These are phyloP conservation scores for Diophrys sp. DNA, from an alignment of 73 alveolate genomes.

Conservation along the genomic window DNA sequence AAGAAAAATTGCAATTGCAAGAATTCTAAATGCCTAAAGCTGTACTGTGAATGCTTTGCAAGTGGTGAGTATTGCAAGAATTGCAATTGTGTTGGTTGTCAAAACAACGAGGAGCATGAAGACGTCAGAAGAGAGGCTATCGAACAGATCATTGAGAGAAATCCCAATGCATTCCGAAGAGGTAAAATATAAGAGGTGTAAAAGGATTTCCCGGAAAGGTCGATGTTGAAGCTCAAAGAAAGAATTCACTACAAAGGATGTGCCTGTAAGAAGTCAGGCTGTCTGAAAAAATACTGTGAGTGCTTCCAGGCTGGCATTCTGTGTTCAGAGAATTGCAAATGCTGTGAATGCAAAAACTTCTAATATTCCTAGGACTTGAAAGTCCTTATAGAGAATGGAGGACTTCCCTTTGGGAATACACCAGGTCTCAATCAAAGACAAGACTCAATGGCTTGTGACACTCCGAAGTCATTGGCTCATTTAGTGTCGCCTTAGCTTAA, in stretches of 20 bases:
- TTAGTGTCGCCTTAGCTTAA: background rate
- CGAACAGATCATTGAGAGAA: slow-evolving; percentile 83
- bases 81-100: slow-evolving; percentile 93
- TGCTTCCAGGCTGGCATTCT: slow-evolving; percentile 73
- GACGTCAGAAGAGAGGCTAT: slow-evolving; percentile 74
- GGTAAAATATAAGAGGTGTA: background rate
- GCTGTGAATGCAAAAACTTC: slow-evolving; percentile 87
- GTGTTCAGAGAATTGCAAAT: slow-evolving; percentile 88
- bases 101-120: slow-evolving; percentile 85
- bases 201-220: background rate
- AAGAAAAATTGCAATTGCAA: slow-evolving; percentile 66
- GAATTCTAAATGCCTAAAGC: slow-evolving; percentile 71
- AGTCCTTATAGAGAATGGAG: too few relatives aligned
- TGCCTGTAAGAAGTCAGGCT: slow-evolving; percentile 76
- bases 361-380: slow-evolving; percentile 27
- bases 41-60: slow-evolving; percentile 80
- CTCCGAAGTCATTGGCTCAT: background rate
- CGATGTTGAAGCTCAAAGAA: background rate
- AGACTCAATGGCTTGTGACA: background rate
- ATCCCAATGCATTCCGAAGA: slow-evolving; percentile 95
- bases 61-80: slow-evolving; percentile 38
- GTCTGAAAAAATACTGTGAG: slow-evolving; percentile 87
- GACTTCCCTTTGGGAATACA: too few relatives aligned
- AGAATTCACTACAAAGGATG: slow-evolving; percentile 58
- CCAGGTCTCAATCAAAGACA: too few relatives aligned